Percentiles rank a stretch among this genome's conserved stretches.
Evolutionary conservation across 75 land plant genomes (phyloP).

Genomic region (Adiantum capillusveneris): DNA sequence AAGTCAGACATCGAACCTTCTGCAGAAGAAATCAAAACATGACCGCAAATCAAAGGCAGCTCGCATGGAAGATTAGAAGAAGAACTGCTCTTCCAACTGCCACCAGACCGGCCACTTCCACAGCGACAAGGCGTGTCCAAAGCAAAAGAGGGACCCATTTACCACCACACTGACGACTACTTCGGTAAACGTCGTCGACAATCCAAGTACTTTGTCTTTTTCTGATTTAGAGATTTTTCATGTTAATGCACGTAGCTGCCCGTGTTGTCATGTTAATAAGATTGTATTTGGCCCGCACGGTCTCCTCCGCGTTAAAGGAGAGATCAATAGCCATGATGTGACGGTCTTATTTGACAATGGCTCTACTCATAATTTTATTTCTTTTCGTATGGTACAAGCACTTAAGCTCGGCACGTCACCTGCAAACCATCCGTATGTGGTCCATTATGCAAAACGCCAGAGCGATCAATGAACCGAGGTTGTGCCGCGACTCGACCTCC

Average conservation of each 20-base stretch:
- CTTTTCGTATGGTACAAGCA: too few relatives aligned
- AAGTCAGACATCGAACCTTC: background rate
- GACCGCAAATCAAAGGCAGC: background rate
- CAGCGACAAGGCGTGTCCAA: background rate
- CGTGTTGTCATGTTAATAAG: background rate
- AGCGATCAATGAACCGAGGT: too few relatives aligned
- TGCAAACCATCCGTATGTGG: too few relatives aligned
- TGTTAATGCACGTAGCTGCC: background rate
- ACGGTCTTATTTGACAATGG: too few relatives aligned
- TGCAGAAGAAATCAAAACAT: background rate
- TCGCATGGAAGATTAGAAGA: background rate
- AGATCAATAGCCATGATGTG: too few relatives aligned
- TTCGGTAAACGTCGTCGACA: background rate
- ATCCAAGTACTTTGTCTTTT: background rate
- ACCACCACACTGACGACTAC: background rate
- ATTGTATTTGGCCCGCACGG: background rate
- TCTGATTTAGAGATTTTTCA: background rate
- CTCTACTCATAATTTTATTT: too few relatives aligned
- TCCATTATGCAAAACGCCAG: too few relatives aligned
- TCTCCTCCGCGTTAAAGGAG: background rate
- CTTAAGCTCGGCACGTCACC: too few relatives aligned
- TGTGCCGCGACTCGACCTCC: too few relatives aligned
- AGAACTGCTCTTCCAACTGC: background rate
- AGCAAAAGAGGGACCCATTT: background rate
- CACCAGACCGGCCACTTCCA: conserved; percentile 1